Evolutionary conservation across 345 rosid genomes (phyloP), one percentile per base, ranked within the genome.

Genomic region (Isatis tinctoria): DNA sequence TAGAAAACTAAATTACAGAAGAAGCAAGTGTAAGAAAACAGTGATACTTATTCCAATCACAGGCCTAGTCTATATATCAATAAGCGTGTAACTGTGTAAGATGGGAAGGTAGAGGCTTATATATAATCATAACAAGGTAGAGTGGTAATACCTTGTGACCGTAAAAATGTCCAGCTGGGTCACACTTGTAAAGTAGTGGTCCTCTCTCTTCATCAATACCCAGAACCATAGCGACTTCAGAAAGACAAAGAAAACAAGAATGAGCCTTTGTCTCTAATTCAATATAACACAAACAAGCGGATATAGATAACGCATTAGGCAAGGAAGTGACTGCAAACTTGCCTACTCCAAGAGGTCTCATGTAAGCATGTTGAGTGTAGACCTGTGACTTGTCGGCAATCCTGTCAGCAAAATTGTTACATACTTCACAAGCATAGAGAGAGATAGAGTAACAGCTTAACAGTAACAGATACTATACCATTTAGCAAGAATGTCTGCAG

Each of bases 271-370:
- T n/a, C 18, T 58, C 37, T 11, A 41, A 11, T 10, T 13, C 27
- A 3, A 14, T 1, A 8, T 10, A 45, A 40, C 33, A 52, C 35
- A 71, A 33, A 16, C 17, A 17, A 45, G 65, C 4, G 44, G 11
- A 37, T 22, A 60, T 13, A 43, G 40, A 58, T 10, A 68, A 22
- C 2, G 24, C 28, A 40, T 11, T 13, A 49, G n/a, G 10, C 3
- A 60, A 30, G 51, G 4, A 63, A 61, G 72, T 62, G 74, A 65
- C 7, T 13, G 70, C 72, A 80, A 67, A 80, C 88, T 54, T 78
- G 86, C 99, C 97, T 68, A 96, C 96, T 74, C 99, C 99, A 78
- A 96, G 99, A 12, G 99, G 99, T 83, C 99, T 89, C 99, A 92
- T 96, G 78, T 96, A 96, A 62, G 98, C 99, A 86, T 96, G 98